These are phyloP conservation scores for Colletotrichum horii DNA, from an alignment of 2,329 filamentous ascomycete species.

Conservation along the genomic window DNA sequence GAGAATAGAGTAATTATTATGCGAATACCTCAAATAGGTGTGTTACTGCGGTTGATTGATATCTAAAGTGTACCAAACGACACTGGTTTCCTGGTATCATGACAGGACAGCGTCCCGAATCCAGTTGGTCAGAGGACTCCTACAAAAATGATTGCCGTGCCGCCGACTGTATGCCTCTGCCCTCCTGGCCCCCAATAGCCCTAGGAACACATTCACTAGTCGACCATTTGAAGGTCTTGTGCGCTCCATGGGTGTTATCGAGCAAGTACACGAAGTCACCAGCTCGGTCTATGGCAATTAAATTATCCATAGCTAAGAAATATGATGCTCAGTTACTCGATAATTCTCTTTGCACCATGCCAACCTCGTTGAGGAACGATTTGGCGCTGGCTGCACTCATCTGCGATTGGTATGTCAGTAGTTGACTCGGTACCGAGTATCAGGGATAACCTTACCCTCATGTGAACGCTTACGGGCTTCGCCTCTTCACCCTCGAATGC, in stretches of 20 bases:
- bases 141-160: neutral
- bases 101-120: neutral
- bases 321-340: slow-evolving; percentile 36
- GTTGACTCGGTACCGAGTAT: neutral
- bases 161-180: slow-evolving; percentile 9
- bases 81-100: slow-evolving; percentile 6
- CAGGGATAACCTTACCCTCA: slow-evolving; percentile 55
- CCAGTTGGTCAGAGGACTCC: neutral
- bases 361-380: slow-evolving; percentile 54
- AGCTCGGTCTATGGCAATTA: neutral
- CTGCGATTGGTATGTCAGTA: slow-evolving; percentile 33
- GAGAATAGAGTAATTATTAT: neutral
- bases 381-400: slow-evolving; percentile 61
- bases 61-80: slow-evolving; percentile 1
- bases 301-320: neutral
- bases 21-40: neutral
- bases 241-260: neutral
- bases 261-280: neutral
- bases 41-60: neutral
- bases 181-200: neutral
- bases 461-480: slow-evolving; percentile 63
- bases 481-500: slow-evolving; percentile 63
- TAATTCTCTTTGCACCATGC: slow-evolving; percentile 56
- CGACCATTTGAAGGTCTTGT: neutral
- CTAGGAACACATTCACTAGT: neutral